Evolutionary conservation across 139 green algal species (phyloP), one percentile per base, ranked within the genome.

Genomic region (Picochlorum sp.): DNA sequence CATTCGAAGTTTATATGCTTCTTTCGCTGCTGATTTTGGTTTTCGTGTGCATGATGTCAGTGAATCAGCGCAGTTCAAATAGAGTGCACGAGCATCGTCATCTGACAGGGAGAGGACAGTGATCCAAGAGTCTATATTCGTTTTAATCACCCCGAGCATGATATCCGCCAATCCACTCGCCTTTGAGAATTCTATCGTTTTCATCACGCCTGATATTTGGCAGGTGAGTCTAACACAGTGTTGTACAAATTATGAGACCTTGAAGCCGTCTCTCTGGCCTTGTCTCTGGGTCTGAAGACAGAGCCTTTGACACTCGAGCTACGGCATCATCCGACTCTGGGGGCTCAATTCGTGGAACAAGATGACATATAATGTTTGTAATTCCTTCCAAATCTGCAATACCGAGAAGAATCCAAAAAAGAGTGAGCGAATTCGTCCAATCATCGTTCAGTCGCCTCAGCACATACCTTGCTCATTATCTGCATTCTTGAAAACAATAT

Each of bases 191-290:
- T n/a, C 23, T 26, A 79, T 45, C 14, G 59, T 50, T 54, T 70
- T 49, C 54, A 71, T 63, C 54, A 62, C 30, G 80, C 61, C 2
- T 56, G 41, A 13, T 62, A 62, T 52, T 78, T 74, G 23, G 56
- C 59, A 37, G 41, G 23, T 6, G 64, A 7, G 18, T 83, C 71
- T 6, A 54, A 34, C 9, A 71, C 44, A 2, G 70, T 63, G 55
- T 80, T 84, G 65, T 75, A 78, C 16, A 84, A 64, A n/a, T 75
- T 65, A 71, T 71, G 3, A 84, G 71, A n/a, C 60, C 67, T 38
- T 71, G 61, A 38, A 78, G 59, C 24, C 71, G 71, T 51, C 62
- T 63, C 13, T 78, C 65, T 6, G 65, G 60, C 15, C 28, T 49
- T 6, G 15, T n/a, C 23, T 28, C 16, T 51, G 52, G 51, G 20